These are phyloP conservation scores for Pholiota conissans DNA, from an alignment of 768 basidiomycete species.

Conservation along the genomic window DNA sequence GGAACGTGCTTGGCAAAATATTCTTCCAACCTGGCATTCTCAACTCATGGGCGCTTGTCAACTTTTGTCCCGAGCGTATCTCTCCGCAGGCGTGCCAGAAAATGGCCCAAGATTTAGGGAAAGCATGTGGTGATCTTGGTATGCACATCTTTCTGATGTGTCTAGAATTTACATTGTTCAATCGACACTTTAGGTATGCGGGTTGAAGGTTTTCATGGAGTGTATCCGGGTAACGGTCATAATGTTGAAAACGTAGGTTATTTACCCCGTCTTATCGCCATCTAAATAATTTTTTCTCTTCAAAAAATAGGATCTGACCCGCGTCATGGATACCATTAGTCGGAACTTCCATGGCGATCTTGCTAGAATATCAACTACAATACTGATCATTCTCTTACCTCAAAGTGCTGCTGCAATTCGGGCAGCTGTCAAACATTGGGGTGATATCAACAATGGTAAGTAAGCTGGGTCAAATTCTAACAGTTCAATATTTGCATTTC, in stretches of 20 bases:
- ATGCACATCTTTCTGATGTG: background rate
- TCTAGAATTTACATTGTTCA: background rate
- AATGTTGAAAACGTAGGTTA: background rate
- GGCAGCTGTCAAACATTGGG: slow-evolving; percentile 52
- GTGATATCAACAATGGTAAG: slow-evolving; percentile 40
- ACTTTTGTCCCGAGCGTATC: slow-evolving; percentile 1
- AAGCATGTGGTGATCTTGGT: slow-evolving; percentile 19
- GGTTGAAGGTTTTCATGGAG: too few relatives aligned
- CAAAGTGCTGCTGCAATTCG: slow-evolving; percentile 44
- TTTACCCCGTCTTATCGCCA: too few relatives aligned
- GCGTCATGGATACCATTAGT: background rate
- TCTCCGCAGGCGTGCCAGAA: background rate
- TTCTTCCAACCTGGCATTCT: slow-evolving; percentile 9
- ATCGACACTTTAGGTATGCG: too few relatives aligned
- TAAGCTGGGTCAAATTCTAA: background rate
- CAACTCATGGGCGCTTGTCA: slow-evolving; percentile 18
- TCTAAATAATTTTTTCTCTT: too few relatives aligned
- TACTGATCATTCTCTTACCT: slow-evolving; percentile 57
- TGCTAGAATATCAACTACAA: slow-evolving; percentile 5
- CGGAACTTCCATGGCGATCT: background rate
- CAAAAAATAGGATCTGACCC: background rate
- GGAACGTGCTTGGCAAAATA: slow-evolving; percentile 19
- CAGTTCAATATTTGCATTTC: too few relatives aligned
- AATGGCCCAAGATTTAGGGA: background rate
- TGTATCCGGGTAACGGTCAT: background rate